Percentiles rank a stretch among this genome's conserved stretches.
These are phyloP conservation scores for Steccherinum ochraceum DNA, from an alignment of 768 basidiomycete genomes.

Conservation along the genomic window DNA sequence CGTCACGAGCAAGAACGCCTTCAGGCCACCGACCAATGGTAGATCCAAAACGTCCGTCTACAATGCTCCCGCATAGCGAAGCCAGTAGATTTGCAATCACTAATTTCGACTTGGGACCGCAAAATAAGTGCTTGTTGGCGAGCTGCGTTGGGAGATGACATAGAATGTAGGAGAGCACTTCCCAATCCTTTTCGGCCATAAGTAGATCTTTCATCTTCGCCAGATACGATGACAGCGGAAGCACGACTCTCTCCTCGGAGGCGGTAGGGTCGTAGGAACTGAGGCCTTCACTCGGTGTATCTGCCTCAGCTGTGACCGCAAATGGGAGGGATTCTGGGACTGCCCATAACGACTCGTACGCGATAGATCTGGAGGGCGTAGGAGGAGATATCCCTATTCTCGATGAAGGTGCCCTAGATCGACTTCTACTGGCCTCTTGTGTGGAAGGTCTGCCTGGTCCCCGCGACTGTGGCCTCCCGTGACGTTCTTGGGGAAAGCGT, in stretches of 20 bases:
- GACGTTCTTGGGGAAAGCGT: conserved; percentile 43
- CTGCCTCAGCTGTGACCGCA: conserved; percentile 37
- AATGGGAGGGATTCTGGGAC: conserved; percentile 64
- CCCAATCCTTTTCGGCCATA: conserved; percentile 80
- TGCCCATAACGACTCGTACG: conserved; percentile 53
- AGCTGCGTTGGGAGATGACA: conserved; percentile 89
- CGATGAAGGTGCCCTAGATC: conserved; percentile 44
- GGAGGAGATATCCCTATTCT: conserved; percentile 17
- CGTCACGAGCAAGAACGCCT: conserved; percentile 67
- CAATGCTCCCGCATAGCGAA: conserved; percentile 62
- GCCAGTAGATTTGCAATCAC: conserved; percentile 58
- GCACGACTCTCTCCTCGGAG: conserved; percentile 35
- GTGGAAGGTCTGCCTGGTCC: conserved; percentile 43
- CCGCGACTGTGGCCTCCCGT: conserved; percentile 44
- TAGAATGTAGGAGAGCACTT: conserved; percentile 85
- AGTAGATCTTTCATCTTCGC: conserved; percentile 55
- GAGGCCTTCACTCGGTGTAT: conserved; percentile 62
- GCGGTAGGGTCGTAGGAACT: conserved; percentile 55
- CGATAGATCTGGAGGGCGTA: conserved; percentile 22
- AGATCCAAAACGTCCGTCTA: conserved; percentile 49
- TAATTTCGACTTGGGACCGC: conserved; percentile 73
- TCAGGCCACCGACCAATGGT: conserved; percentile 53
- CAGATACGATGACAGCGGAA: conserved; percentile 77
- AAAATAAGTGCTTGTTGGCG: conserved; percentile 94
- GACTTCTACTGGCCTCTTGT: conserved; percentile 51